Conservation (phyloP, 139 green algal genomes). For the Nannochloris sp. region DNA sequence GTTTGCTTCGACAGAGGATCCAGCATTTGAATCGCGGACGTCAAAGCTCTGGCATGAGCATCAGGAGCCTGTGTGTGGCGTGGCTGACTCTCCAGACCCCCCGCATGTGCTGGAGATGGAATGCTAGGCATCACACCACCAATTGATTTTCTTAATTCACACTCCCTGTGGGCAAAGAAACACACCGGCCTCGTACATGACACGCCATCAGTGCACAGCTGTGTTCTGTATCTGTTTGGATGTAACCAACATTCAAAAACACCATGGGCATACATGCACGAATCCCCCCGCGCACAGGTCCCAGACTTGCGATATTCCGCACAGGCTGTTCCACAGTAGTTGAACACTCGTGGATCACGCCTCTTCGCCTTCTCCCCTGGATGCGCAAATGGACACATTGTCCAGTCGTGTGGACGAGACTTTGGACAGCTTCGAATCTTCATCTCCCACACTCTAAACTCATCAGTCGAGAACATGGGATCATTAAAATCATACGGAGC, state of each 20-base stretch:
- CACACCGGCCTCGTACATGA: constrained; percentile 83
- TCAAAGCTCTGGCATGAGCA: neutral
- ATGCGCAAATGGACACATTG: constrained; percentile 32
- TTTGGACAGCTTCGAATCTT: constrained; percentile 18
- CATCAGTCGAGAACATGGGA: constrained; percentile 17
- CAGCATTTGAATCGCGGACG: constrained; percentile 5
- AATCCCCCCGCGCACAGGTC: constrained; percentile 67
- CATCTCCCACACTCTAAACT: constrained; percentile 32
- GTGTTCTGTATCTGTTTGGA: constrained; percentile 80
- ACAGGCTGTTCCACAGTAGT: constrained; percentile 74
- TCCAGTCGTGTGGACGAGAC: constrained; percentile 58
- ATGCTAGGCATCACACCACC: constrained; percentile 27
- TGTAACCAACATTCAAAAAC: constrained; percentile 98
- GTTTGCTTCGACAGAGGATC: constrained; percentile 4
- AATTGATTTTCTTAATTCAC: constrained; percentile 59
- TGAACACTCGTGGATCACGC: constrained; percentile 52
- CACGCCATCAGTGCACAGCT: constrained; percentile 89
- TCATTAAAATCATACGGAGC: constrained; percentile 12
- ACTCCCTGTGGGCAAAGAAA: constrained; percentile 91
- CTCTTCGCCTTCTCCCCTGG: constrained; percentile 71
- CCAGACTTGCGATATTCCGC: constrained; percentile 81
- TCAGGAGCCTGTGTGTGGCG: neutral
- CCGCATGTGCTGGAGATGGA: neutral
- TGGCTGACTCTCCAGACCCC: neutral
- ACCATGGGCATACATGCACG: constrained; percentile 86